Conservation (phyloP, 2,329 filamentous ascomycete species). For the Pyricularia pennisetigena region DNA sequence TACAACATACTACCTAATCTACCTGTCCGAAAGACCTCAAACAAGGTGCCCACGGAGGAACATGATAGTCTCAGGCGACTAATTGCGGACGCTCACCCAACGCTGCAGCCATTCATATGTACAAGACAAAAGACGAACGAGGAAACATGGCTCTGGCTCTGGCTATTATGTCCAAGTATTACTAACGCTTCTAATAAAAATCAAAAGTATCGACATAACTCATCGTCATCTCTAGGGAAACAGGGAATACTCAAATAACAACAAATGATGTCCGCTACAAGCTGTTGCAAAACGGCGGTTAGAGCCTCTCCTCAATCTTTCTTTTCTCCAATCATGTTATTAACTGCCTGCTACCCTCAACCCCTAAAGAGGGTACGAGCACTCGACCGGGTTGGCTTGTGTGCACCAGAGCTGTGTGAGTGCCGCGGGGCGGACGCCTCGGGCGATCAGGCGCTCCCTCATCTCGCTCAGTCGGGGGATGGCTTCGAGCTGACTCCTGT, state of each 20-base stretch:
- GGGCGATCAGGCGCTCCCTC: slow-evolving; percentile 63
- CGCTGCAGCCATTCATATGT: neutral
- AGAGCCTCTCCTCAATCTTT: neutral
- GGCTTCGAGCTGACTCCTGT: slow-evolving; percentile 62
- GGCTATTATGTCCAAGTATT: neutral
- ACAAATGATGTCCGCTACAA: neutral
- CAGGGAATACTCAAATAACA: neutral
- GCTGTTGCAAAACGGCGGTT: neutral
- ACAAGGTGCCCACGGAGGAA: too few species aligned
- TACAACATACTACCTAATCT: neutral
- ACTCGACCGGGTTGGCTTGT: slow-evolving; percentile 42
- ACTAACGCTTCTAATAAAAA: neutral
- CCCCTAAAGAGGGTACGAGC: slow-evolving; percentile 17
- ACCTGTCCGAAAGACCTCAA: too few species aligned
- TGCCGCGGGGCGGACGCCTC: slow-evolving; percentile 52
- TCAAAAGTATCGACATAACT: neutral
- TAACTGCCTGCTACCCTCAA: neutral
- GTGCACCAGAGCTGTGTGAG: slow-evolving; percentile 68
- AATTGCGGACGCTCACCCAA: too few species aligned
- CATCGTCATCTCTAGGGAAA: neutral
- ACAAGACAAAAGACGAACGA: neutral
- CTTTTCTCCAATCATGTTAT: too few species aligned
- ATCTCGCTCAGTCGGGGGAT: slow-evolving; percentile 62
- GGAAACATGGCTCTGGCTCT: neutral
- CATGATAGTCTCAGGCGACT: too few species aligned